Evolutionary conservation across 768 basidiomycete genomes (phyloP), one percentile per base, ranked within the genome.

Genomic region (Myochromella boudieri): DNA sequence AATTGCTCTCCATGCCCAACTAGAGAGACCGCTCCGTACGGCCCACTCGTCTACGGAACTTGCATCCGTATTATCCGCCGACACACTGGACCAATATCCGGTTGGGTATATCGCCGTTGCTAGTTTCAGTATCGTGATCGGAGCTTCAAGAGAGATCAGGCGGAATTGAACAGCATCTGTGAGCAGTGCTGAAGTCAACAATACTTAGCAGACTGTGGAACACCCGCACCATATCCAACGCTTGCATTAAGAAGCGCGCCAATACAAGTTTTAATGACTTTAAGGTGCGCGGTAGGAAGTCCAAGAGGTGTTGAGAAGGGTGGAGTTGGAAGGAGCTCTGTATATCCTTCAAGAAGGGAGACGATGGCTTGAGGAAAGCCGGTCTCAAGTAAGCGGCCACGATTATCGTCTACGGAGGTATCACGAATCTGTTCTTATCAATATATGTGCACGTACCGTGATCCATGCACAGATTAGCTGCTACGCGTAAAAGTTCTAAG

Each of bases 381-480:
- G 17, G 81, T 82, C 49, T 90, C 87, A 11, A 91, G 72, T 4
- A 93, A 70, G 15, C 74, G 71, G 7, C 76, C 80, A 53, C 91
- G 75, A 62, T 93, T 93, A 27, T 77, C 84, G 61, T 93, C 91
- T 93, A 48, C 15, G 31, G 26, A 26, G 39, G 39, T 21, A 46
- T 48, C 48, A 42, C 25, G 39, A 11, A 15, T 31, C 37, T 38
- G 26, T 25, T 44, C 14, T 39, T 38, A 15, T 41, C 15, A 44
- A 29, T 36, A 31, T 39, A 34, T 29, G 22, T 12, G 15, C 18
- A 62, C 80, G 50, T 54, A 83, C 88, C 82, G 56, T 92, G 88
- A 60, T 93, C 88, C 68, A 90, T 83, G 64, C 87, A 91, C 14
- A 93, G 66, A 65, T 93, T 93, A 10, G 91, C 91, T 20, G 81